Evolutionary conservation across 2,329 filamentous ascomycete genomes (phyloP).

Genomic region (Curvularia sp.): DNA sequence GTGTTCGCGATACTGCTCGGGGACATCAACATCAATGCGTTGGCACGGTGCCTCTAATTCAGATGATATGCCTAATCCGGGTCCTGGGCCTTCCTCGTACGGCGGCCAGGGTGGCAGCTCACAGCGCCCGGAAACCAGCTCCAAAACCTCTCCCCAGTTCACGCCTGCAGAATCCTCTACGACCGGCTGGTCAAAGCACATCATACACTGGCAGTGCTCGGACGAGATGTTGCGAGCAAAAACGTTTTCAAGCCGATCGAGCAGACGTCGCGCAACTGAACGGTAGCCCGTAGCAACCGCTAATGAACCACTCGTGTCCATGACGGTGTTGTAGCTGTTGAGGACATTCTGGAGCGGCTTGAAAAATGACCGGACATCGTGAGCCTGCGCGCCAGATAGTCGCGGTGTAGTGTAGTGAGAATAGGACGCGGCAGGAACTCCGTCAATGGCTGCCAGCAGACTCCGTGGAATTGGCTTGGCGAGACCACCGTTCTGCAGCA

Average conservation of each 20-base stretch:
- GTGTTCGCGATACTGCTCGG: constrained; percentile 90
- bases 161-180: constrained; percentile 66
- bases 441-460: constrained; percentile 71
- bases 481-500: constrained; percentile 87
- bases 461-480: constrained; percentile 73
- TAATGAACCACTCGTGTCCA: constrained; percentile 83
- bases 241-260: constrained; percentile 91
- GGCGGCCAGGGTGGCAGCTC: constrained; percentile 90
- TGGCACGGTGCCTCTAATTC: constrained; percentile 65
- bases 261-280: constrained; percentile 86
- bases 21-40: constrained; percentile 92
- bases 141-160: constrained; percentile 94
- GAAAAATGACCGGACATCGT: constrained; percentile 77
- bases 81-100: constrained; percentile 64
- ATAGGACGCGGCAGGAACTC: constrained; percentile 62
- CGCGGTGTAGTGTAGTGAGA: constrained; percentile 66
- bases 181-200: constrained; percentile 68
- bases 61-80: constrained; percentile 64
- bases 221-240: constrained; percentile 91
- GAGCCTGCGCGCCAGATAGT: constrained; percentile 45
- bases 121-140: constrained; percentile 86
- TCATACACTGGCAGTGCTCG: constrained; percentile 83
- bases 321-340: constrained; percentile 83
- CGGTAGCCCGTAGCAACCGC: constrained; percentile 95
- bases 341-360: constrained; percentile 82